Evolutionary conservation across 805 yeast species (phyloP), one percentile per base, ranked within the genome.

Genomic region (Kluyveromyces dobzhanskii): DNA sequence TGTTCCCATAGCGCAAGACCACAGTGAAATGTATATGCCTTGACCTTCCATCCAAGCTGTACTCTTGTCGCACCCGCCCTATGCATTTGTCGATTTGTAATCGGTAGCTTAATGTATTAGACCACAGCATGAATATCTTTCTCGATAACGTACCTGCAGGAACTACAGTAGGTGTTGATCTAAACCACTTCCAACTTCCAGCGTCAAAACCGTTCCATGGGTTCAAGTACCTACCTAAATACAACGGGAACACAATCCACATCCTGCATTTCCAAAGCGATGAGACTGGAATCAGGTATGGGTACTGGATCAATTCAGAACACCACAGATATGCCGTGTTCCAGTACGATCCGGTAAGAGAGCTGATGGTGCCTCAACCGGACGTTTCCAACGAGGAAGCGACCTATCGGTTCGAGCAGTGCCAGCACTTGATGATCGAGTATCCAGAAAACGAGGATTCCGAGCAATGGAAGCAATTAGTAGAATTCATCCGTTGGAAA

Each of bases 291-390:
- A 17, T 49, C 17, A 39, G 61, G 14, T 57, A 59, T 37, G 64
- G 64, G 0, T 59, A 57, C 41, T 59, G 61, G 62, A 42, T 59
- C 31, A 42, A 47, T 17, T 19, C 41, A 10, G 27, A 32, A n/a
- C 35, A 37, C 4, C 28, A 33, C 2, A 23, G 25, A 13, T 38
- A 26, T 35, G 34, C 26, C 23, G 45, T 44, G 38, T 24, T 55
- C 14, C 33, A 37, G n/a, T 51, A 47, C 38, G 44, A 50, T 35
- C 40, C 30, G 2, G 31, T 25, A 2, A 17, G 17, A 8, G 59
- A 49, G 14, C 18, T 41, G n/a, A 55, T 45, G 41, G 41, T 35
- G 9, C 47, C 47, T 5, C 24, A 21, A 21, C 9, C 9, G 24
- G 24, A 29, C 29, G 14, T 16, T n/a, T 13, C 9, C 6, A 18